phyloP scores from a whole-genome alignment of 495 filamentous ascomycete species.

The Margaritispora aquatica region DNA sequence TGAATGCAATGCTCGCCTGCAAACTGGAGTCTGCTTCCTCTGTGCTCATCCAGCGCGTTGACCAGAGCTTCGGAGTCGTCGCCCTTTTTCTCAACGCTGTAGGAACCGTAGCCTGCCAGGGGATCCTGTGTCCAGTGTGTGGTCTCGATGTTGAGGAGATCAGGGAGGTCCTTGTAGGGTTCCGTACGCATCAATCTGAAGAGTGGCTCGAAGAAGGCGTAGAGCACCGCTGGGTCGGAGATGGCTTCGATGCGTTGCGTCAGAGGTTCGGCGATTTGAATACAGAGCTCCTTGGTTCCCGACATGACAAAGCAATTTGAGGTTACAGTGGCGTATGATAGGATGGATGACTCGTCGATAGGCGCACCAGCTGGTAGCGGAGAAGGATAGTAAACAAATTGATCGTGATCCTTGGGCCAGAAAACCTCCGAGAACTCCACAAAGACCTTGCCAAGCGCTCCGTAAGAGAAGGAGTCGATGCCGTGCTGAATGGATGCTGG shows the following conservation, averaged over 20 bases:
- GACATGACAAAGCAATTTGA: slow-evolving; percentile 16
- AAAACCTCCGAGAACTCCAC: slow-evolving; percentile 18
- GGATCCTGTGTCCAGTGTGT: slow-evolving; percentile 20
- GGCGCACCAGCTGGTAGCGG: slow-evolving; percentile 2
- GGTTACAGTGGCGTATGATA: slow-evolving; percentile 17
- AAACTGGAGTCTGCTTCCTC: slow-evolving; percentile 7
- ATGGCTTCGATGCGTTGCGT: slow-evolving; percentile 17
- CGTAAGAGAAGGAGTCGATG: slow-evolving; percentile 12
- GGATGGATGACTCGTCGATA: slow-evolving; percentile 9
- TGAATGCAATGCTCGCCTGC: slow-evolving; percentile 17
- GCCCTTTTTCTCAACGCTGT: slow-evolving; percentile 14
- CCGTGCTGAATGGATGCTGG: slow-evolving; percentile 7
- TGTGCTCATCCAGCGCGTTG: slow-evolving; percentile 8
- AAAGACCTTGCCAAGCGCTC: slow-evolving; percentile 17
- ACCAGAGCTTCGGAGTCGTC: slow-evolving; percentile 5
- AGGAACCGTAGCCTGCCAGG: slow-evolving; percentile 13
- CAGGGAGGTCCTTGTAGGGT: slow-evolving; percentile 14
- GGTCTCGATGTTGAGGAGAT: slow-evolving; percentile 14
- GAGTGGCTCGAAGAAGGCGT: slow-evolving; percentile 16
- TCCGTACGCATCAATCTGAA: slow-evolving; percentile 16
- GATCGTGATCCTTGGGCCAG: slow-evolving; percentile 19
- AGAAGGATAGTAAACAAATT: slow-evolving; percentile 20
- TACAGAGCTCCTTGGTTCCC: slow-evolving; percentile 16
- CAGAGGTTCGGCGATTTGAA: slow-evolving; percentile 15
- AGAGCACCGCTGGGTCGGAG: not conserved